Conservation (phyloP, 192 early-diverging fungal genomes). For the Coemansia reversa region DNA sequence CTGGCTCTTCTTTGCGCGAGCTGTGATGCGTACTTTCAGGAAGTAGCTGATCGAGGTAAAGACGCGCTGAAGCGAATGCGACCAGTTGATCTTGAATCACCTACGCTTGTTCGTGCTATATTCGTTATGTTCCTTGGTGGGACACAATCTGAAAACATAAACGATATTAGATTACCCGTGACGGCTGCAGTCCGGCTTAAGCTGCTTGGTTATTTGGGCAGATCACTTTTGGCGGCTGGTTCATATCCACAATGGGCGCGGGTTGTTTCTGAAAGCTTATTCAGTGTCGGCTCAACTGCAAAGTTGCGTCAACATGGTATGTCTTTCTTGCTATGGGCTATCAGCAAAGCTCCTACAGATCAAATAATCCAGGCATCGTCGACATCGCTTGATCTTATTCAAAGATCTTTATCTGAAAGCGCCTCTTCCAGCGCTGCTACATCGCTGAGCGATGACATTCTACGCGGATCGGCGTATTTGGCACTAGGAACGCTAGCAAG, state of each 20-base stretch:
- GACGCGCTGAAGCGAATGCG: constrained; percentile 72
- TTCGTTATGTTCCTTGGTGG: constrained; percentile 67
- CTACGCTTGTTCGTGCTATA: constrained; percentile 52
- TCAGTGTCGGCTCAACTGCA: constrained; percentile 61
- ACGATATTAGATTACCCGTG: constrained; percentile 18
- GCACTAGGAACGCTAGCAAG: constrained; percentile 75
- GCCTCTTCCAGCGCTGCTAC: neutral
- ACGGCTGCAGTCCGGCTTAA: constrained; percentile 27
- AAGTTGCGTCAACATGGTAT: constrained; percentile 75
- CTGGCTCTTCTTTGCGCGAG: constrained; percentile 39
- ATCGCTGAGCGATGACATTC: constrained; percentile 57
- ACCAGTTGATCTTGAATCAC: constrained; percentile 71
- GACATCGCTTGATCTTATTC: constrained; percentile 68
- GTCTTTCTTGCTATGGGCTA: constrained; percentile 86
- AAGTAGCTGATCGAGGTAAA: constrained; percentile 65
- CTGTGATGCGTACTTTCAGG: constrained; percentile 72
- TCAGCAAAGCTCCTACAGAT: constrained; percentile 62
- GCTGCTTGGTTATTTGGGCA: constrained; percentile 37
- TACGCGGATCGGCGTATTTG: constrained; percentile 84
- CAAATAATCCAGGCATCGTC: constrained; percentile 65
- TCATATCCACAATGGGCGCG: constrained; percentile 68
- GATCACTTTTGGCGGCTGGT: constrained; percentile 68
- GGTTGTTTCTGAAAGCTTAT: constrained; percentile 78
- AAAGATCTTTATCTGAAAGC: constrained; percentile 47
- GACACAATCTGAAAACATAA: constrained; percentile 9